These are phyloP conservation scores for Pichia nakasei DNA, from an alignment of 805 yeast genomes.

Conservation along the genomic window DNA sequence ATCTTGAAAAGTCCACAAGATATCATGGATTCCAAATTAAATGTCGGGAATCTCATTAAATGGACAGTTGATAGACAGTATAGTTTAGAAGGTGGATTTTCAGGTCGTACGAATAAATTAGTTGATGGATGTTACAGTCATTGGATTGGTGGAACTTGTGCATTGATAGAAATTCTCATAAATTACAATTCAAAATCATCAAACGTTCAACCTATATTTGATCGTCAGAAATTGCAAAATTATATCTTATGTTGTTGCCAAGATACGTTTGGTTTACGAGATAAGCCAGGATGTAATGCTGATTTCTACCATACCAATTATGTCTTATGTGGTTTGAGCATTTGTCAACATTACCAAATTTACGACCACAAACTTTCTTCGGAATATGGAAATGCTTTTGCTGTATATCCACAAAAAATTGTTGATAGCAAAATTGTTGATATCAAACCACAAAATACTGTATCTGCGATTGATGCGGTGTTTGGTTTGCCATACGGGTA, in stretches of 20 bases:
- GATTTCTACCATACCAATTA: slow-evolving; percentile 93
- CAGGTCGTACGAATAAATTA: slow-evolving; percentile 85
- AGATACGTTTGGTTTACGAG: slow-evolving; percentile 54
- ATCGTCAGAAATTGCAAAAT: slow-evolving; percentile 49
- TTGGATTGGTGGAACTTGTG: slow-evolving; percentile 83
- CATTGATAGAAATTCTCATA: slow-evolving; percentile 49
- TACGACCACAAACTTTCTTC: slow-evolving; percentile 13
- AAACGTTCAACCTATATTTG: slow-evolving; percentile 25
- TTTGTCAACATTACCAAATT: slow-evolving; percentile 38
- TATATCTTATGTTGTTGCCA: slow-evolving; percentile 75
- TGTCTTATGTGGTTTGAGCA: slow-evolving; percentile 64
- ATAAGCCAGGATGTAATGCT: slow-evolving; percentile 73
- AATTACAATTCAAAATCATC: slow-evolving; percentile 33
- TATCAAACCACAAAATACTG: slow-evolving; percentile 12
- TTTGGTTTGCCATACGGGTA: slow-evolving; percentile 45
- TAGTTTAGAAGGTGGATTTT: slow-evolving; percentile 72
- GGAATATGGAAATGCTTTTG: slow-evolving; percentile 12
- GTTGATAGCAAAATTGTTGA: slow-evolving; percentile 14
- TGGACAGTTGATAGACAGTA: slow-evolving; percentile 74
- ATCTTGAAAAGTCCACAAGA: slow-evolving; percentile 33
- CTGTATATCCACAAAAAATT: slow-evolving; percentile 15
- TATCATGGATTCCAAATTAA: slow-evolving; percentile 21
- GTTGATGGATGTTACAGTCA: slow-evolving; percentile 95
- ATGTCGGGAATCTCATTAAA: slow-evolving; percentile 41
- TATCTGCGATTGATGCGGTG: slow-evolving; percentile 42